phyloP scores from a whole-genome alignment of 108 stramenopile species.

The Hondaea fermentalgiana region DNA sequence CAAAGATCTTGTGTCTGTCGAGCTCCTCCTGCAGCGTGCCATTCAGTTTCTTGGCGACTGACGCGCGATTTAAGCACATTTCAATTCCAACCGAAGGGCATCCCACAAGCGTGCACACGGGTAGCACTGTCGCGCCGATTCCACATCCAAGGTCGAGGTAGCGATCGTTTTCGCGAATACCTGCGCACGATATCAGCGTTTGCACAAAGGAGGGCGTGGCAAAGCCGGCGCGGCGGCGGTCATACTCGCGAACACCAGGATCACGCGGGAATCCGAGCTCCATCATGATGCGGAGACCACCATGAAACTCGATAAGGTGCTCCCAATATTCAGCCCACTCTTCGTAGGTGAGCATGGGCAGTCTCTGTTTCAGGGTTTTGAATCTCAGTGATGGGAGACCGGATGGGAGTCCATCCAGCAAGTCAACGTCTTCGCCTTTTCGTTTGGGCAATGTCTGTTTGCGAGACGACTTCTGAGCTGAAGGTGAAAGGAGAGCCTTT shows the following conservation, averaged over 20 bases:
- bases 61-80: neutral
- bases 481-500: no score
- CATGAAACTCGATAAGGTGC: neutral
- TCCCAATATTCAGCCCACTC: neutral
- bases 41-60: neutral
- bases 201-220: neutral
- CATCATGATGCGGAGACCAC: neutral
- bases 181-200: neutral
- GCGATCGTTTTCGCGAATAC: neutral
- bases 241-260: neutral
- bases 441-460: no score
- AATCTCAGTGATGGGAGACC: no score
- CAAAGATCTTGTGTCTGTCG: neutral
- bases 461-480: no score
- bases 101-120: neutral
- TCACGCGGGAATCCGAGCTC: neutral
- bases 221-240: neutral
- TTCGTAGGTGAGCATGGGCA: neutral
- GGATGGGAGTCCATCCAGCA: no score
- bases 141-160: neutral
- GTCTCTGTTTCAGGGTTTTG: neutral
- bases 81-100: neutral
- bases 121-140: neutral
- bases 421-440: no score
- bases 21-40: neutral